Evolutionary conservation across 2,329 filamentous ascomycete genomes (phyloP).

Genomic region (Zarea fungicola): DNA sequence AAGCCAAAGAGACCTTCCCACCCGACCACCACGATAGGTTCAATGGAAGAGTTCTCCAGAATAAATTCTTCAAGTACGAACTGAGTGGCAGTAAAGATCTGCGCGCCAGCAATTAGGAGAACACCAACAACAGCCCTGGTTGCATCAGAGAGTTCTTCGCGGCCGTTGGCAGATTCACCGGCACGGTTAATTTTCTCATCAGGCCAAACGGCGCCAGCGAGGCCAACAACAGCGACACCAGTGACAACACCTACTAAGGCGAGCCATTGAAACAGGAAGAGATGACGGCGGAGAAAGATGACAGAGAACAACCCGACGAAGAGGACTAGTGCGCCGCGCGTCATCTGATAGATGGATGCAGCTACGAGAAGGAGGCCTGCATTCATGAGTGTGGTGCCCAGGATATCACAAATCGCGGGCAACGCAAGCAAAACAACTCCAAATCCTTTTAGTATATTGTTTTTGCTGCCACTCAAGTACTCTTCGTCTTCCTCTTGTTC

Average conservation of each 20-base stretch:
- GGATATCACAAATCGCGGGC: conserved; percentile 89
- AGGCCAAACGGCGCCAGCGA: conserved; percentile 78
- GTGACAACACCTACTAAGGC: conserved; percentile 80
- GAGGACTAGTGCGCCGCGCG: conserved; percentile 83
- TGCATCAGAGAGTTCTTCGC: conserved; percentile 32
- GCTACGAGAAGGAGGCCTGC: conserved; percentile 89
- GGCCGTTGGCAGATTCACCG: conserved; percentile 24
- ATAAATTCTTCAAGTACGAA: conserved; percentile 96
- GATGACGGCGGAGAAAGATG: conserved; percentile 72
- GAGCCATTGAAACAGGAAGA: conserved; percentile 88
- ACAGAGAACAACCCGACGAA: conserved; percentile 97
- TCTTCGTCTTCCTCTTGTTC: conserved; percentile 38
- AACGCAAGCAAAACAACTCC: conserved; percentile 71
- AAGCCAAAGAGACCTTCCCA: conserved; percentile 97
- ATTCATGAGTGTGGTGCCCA: conserved; percentile 96
- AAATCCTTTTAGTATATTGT: conserved; percentile 63
- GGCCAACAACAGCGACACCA: conserved; percentile 83
- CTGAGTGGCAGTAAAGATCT: conserved; percentile 94
- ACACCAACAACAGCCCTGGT: conserved; percentile 71
- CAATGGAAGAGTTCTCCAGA: conserved; percentile 58
- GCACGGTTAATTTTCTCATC: conserved; percentile 47
- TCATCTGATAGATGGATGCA: conserved; percentile 98
- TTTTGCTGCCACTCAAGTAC: conserved; percentile 33
- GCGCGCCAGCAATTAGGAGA: conserved; percentile 83
- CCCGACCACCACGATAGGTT: conserved; percentile 85